Conservation (phyloP, 2,329 filamentous ascomycete genomes). For the Aspergillus brunneoviolaceus region DNA sequence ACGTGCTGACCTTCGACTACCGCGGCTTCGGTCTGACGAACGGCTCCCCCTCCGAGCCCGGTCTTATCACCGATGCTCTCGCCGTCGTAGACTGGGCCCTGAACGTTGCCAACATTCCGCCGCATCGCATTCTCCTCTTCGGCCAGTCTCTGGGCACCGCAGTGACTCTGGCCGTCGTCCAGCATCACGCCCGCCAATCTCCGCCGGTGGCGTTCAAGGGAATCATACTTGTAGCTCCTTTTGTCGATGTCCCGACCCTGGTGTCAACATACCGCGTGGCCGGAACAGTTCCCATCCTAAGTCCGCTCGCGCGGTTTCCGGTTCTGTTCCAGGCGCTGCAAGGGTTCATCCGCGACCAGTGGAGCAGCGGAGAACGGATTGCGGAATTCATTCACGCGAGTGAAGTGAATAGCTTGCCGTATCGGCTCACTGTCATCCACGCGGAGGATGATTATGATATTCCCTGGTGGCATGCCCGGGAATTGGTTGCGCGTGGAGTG, state of each 20-base stretch:
- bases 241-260: constrained; percentile 55
- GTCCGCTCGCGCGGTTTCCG: constrained; percentile 52
- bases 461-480: constrained; percentile 24
- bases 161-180: constrained; percentile 47
- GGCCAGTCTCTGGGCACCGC: constrained; percentile 61
- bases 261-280: constrained; percentile 59
- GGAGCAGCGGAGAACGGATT: constrained; percentile 13
- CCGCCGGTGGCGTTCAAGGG: constrained; percentile 54
- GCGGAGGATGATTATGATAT: constrained; percentile 38
- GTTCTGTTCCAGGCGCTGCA: constrained; percentile 12
- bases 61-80: constrained; percentile 55
- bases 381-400: constrained; percentile 2
- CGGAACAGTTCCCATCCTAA: constrained; percentile 55
- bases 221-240: constrained; percentile 57
- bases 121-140: constrained; percentile 58
- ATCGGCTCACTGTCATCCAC: constrained; percentile 36
- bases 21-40: constrained; percentile 54
- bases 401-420: constrained; percentile 20
- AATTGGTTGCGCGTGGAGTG: constrained; percentile 7
- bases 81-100: constrained; percentile 56
- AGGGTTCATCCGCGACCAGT: constrained; percentile 14
- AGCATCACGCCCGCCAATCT: constrained; percentile 44
- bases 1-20: constrained; percentile 57
- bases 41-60: constrained; percentile 56
- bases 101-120: constrained; percentile 52